Evolutionary conservation across 192 early-diverging fungal genomes (phyloP), one percentile per base, ranked within the genome.

Genomic region (Entomortierella chlamydospora): DNA sequence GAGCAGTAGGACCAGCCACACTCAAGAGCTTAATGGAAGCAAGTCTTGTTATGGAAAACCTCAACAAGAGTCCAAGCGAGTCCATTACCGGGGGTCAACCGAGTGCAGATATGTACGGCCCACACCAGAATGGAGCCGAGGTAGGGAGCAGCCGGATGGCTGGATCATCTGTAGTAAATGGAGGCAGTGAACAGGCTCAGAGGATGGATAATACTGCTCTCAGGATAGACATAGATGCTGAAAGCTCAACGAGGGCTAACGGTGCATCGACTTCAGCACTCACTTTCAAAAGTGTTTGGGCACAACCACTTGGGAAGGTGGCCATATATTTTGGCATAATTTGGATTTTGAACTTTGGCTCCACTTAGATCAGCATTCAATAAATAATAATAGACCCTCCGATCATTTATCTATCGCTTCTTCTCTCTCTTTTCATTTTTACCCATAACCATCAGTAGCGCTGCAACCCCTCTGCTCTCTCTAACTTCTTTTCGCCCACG

Each of bases 21-120:
- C 72, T 67, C 33, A 67, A 67, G 57, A 55, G 30, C 4, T 13
- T 74, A n/a, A 74, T 74, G 72, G 72, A 74, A 1, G 34, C 37
- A 22, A 74, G 64, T 39, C 57, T 73, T 13, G 28, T 7, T 0
- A 18, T 8, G 29, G 60, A 62, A 23, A 15, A 57, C 5, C 10
- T 4, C 33, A 64, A 37, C 20, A 23, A 34, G 12, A 33, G 9
- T 8, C 31, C 11, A 20, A 34, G 29, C 15, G 29, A 57, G 5
- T 12, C 55, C 33, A 18, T 9, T 17, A 43, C 22, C 5, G 6
- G 8, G 31, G 31, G 17, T 37, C 33, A 41, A 37, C 29, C n/a
- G 12, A 26, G 20, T 26, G 25, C n/a, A n/a, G 26, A 55, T 7
- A 2, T 29, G 10, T 10, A 26, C n/a, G 17, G 6, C 50, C 8